Evolutionary conservation across 2,329 filamentous ascomycete species (phyloP), one percentile per base, ranked within the genome.

Genomic region (Diaporthe ilicicola): DNA sequence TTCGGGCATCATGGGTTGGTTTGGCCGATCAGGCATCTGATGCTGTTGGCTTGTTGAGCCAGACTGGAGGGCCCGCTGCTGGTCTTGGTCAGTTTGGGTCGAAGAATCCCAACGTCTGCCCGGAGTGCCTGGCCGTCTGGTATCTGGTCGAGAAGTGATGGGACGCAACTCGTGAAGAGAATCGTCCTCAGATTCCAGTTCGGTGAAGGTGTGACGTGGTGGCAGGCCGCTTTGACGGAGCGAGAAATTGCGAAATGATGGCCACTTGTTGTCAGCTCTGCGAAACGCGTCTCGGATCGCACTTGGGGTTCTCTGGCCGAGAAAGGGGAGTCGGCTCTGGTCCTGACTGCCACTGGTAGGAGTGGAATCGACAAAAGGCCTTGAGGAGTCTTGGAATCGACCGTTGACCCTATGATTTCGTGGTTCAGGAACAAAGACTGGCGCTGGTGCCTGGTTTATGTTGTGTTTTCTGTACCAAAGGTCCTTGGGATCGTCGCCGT

Each of bases 341-440:
- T 59, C 42, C n/a, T 46, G 44, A 10, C 13, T 37, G 42, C 12
- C n/a, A 9, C 32, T 55, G 39, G 46, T 15, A 39, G 44, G 34
- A 19, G 27, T 15, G 17, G n/a, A n/a, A 10, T 39, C 29, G 22
- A 53, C 53, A 42, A 42, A 13, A 34, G 54, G 66, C 3, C 71
- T 59, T 17, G 69, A 70, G 44, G 34, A 61, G 48, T 78, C 71
- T 42, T 77, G 75, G 3, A 76, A 75, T 22, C 77, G 74, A 1
- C 79, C 79, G 22, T 81, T 81, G 24, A 80, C 78, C 17, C 77
- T 74, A 56, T 80, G 79, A 19, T 76, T 70, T 0, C 79, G 74
- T 13, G 76, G 77, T 64, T 78, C 76, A 0, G 79, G 76, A 1
- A 77, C 59, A 37, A 81, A 78, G 22, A 81, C 72, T 42, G 71